These are phyloP conservation scores for Populus hybrid DNA, from an alignment of 441 rosid genomes.

Conservation along the genomic window DNA sequence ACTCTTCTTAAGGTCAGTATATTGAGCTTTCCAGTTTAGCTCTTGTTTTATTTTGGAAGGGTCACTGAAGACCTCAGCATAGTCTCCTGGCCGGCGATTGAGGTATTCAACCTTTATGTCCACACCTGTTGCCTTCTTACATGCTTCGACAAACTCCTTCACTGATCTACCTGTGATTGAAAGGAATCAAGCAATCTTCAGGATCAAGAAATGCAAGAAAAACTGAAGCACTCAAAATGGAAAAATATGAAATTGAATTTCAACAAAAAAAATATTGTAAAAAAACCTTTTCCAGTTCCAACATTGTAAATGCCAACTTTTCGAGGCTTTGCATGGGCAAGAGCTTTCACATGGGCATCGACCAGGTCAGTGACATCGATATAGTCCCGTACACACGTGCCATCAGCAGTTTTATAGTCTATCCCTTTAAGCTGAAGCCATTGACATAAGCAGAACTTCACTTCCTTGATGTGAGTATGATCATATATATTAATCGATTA, in stretches of 20 bases:
- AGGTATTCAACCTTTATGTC: constrained; percentile 68
- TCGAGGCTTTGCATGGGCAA: constrained; percentile 61
- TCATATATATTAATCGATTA: neutral
- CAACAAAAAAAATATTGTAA: no score
- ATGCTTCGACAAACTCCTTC: constrained; percentile 94
- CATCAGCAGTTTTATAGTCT: constrained; percentile 83
- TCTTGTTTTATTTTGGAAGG: constrained; percentile 68
- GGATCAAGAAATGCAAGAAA: neutral
- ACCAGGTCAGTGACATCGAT: constrained; percentile 95
- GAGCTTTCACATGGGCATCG: constrained; percentile 96
- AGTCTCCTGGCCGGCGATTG: constrained; percentile 91
- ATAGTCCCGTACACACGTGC: constrained; percentile 89
- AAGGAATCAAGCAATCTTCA: neutral
- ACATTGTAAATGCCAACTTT: constrained; percentile 95
- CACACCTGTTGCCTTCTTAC: constrained; percentile 82
- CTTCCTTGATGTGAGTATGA: neutral
- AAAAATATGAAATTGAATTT: neutral
- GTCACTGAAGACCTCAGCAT: constrained; percentile 85
- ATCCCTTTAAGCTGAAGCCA: constrained; percentile 83
- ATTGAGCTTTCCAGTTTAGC: constrained; percentile 87
- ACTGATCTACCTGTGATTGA: constrained; percentile 73
- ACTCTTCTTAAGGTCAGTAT: constrained; percentile 73
- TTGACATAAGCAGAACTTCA: neutral
- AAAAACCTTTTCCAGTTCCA: constrained; percentile 78
- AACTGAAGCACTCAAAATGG: neutral